Base-by-base conservation (phyloP, 306 rosid species). In the Fragaria nilgerrensis region DNA sequence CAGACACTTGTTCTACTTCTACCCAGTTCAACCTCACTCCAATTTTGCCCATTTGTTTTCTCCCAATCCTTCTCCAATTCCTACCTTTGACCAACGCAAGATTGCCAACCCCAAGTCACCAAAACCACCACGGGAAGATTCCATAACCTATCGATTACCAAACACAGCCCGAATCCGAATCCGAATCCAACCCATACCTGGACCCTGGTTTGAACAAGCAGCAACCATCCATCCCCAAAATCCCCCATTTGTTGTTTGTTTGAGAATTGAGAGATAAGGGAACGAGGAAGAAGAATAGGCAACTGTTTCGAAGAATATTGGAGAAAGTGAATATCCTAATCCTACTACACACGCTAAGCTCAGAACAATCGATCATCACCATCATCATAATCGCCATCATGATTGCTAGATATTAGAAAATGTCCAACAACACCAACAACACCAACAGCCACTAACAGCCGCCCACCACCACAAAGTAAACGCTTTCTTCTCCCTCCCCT, bases 381-480 rank as follows among this genome's bases (percentile, higher is more conserved):
- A 71, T 64, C 34, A 20, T 43, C 70, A 71, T 64, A 23, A 20
- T 43, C 37, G 4, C 12, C 63, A 62, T 71, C 64, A 78, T 73
- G 37, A 79, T 63, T 34, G 17, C 48, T 63, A 27, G 53, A 75
- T 72, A 75, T 72, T 58, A 44, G 66, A 67, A 76, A 67, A 66
- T 56, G 81, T 37, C 75, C 85, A 76, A 50, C 83, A 79, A 72
- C 56, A 75, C 75, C 85, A 76, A 50, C 83, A 79, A 72, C 56
- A 75, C 52, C 68, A 56, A 66, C 72, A 61, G 83, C 75, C 81
- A 82, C 81, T 71, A 44, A 71, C 75, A 45, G 85, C 85, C 85
- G 81, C 81, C 85, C 85, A 27, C 82, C 41, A 62, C 85, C 82
- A 39, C 78, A 82, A 77, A 82, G 85, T 82, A 82, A 82, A 73